Evolutionary conservation across 2,329 filamentous ascomycete genomes (phyloP), one percentile per base, ranked within the genome.

Genomic region (Pseudogymnoascus sp.): DNA sequence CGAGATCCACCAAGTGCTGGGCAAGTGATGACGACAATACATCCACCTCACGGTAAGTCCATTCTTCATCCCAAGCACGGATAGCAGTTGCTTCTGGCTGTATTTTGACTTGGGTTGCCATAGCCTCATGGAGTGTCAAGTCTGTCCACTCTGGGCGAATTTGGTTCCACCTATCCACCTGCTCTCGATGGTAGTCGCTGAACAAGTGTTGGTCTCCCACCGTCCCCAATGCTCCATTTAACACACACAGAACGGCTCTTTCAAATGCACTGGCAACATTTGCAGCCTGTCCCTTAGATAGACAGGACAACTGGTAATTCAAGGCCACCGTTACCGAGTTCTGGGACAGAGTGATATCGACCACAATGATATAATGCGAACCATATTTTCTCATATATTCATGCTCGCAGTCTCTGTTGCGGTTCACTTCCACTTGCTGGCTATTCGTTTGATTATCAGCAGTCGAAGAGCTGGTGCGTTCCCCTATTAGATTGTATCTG

Each of bases 31-130:
- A 44, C 10, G 64, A 63, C n/a, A 54, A 13, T 9, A 44, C 29
- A 29, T 67, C 60, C 24, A 68, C 35, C 21, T 64, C 39, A 5
- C 41, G 44, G 21, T 68, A 68, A 9, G 65, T 66, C 6, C 65
- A 63, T 11, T 62, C 31, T 4, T 40, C 61, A 44, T 68, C 67
- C 65, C 65, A 68, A 13, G 63, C 59, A 36, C 58, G 60, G 29
- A 67, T 59, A 21, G 66, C 66, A 10, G 60, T 41, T 33, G 63
- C 39, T 13, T 61, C 24, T 29, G 66, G 64, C 9, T 36, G 47
- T 10, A 26, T n/a, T 24, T 8, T 33, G 10, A 59, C 64, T 40
- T 62, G 62, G 7, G 33, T 35, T 41, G 58, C 57, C 4, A 65
- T 58, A 11, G 65, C 17, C 33, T 63, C 54, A 13, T 60, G 58